Percentiles rank a stretch among this genome's conserved stretches.
Conservation (phyloP, 1,139 yeast species). For the Pichia sp. region DNA sequence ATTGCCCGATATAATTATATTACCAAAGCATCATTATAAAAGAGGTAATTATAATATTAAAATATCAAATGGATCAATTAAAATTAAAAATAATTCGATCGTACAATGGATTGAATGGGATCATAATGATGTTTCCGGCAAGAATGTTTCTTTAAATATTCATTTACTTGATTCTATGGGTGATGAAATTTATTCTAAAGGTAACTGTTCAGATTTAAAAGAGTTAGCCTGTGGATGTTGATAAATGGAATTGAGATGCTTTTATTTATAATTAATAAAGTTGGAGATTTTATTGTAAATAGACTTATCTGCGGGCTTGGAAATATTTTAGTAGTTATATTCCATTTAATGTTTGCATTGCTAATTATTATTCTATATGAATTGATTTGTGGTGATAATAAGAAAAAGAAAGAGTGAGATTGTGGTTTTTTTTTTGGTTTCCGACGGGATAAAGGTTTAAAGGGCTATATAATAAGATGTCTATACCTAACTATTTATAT, state of each 20-base stretch:
- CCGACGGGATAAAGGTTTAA: neutral
- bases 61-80: slow-evolving; percentile 45
- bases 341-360: slow-evolving; percentile 1
- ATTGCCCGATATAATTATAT: slow-evolving; percentile 37
- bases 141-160: slow-evolving; percentile 21
- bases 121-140: slow-evolving; percentile 35
- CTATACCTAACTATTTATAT: neutral
- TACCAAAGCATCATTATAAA: slow-evolving; percentile 69
- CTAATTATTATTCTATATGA: neutral
- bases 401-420: neutral
- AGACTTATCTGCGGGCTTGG: slow-evolving; percentile 27
- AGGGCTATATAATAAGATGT: neutral
- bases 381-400: neutral
- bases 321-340: neutral
- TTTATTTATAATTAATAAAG: neutral
- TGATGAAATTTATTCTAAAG: neutral
- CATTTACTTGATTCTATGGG: neutral
- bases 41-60: slow-evolving; percentile 39
- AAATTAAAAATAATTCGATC: slow-evolving; percentile 42
- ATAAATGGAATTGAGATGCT: slow-evolving; percentile 8
- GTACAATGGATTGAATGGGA: slow-evolving; percentile 64
- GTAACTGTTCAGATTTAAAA: slow-evolving; percentile 23
- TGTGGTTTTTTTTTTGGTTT: neutral
- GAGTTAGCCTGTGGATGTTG: slow-evolving; percentile 30
- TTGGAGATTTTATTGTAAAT: slow-evolving; percentile 1